phyloP scores from a whole-genome alignment of 495 filamentous ascomycete genomes.

The Mytilinidion resinicola region DNA sequence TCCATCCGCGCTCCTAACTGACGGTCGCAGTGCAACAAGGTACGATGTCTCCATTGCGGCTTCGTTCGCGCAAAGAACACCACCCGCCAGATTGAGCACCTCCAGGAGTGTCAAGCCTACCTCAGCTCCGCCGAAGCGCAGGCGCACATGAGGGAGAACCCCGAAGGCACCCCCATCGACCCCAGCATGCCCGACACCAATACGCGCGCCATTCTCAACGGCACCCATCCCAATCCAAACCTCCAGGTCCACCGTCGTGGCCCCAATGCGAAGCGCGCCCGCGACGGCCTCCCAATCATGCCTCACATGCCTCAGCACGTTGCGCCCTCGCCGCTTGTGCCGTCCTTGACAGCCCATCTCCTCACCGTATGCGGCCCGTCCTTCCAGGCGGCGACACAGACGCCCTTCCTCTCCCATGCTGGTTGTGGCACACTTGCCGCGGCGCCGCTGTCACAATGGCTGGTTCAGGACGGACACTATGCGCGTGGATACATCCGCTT shows the following conservation, averaged over 20 bases:
- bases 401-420: slow-evolving; percentile 62
- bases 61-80: slow-evolving; percentile 41
- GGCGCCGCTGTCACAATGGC: slow-evolving; percentile 56
- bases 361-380: slow-evolving; percentile 37
- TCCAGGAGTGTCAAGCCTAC: slow-evolving; percentile 35
- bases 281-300: slow-evolving; percentile 27
- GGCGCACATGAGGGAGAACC: slow-evolving; percentile 18
- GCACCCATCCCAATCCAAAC: slow-evolving; percentile 36
- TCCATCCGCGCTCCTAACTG: not conserved
- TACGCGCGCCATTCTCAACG: slow-evolving; percentile 30
- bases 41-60: slow-evolving; percentile 40
- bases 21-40: slow-evolving; percentile 35
- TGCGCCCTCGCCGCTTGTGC: slow-evolving; percentile 14
- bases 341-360: slow-evolving; percentile 49
- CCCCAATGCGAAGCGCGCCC: slow-evolving; percentile 30
- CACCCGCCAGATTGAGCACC: slow-evolving; percentile 40
- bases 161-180: slow-evolving; percentile 2
- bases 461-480: slow-evolving; percentile 71
- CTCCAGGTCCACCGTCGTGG: slow-evolving; percentile 35
- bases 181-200: slow-evolving; percentile 7
- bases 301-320: slow-evolving; percentile 11
- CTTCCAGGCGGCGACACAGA: slow-evolving; percentile 54
- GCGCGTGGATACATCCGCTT: slow-evolving; percentile 66
- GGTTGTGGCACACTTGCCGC: slow-evolving; percentile 57
- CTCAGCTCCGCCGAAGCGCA: slow-evolving; percentile 35